These are phyloP conservation scores for Monosporozyma solicola DNA, from an alignment of 805 yeast species.

Conservation along the genomic window DNA sequence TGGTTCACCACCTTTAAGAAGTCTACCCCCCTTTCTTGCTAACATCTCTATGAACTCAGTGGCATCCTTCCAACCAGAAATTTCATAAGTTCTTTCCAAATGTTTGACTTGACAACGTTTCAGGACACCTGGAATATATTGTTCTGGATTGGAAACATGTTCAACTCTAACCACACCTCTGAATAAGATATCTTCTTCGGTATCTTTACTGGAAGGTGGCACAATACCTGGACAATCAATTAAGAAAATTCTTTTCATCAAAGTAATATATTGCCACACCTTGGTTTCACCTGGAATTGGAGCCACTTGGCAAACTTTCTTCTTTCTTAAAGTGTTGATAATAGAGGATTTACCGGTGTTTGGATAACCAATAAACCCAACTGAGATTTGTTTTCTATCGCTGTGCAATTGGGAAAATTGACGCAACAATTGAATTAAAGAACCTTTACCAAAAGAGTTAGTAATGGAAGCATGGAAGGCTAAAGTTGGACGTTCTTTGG, in stretches of 20 bases:
- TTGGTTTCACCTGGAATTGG: slow-evolving; percentile 99
- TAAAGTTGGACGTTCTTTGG: slow-evolving; percentile 85
- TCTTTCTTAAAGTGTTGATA: slow-evolving; percentile 84
- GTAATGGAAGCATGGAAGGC: slow-evolving; percentile 98
- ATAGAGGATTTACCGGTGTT: slow-evolving; percentile 97
- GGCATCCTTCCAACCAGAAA: slow-evolving; percentile 76
- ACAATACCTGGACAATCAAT: slow-evolving; percentile 99
- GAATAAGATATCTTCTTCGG: slow-evolving; percentile 84
- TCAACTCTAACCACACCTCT: slow-evolving; percentile 99
- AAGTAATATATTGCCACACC: slow-evolving; percentile 97
- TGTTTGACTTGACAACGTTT: slow-evolving; percentile 81
- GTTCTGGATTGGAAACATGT: slow-evolving; percentile 91
- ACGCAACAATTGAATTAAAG: slow-evolving; percentile 83
- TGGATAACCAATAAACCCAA: slow-evolving; percentile 96
- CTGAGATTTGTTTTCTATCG: slow-evolving; percentile 93
- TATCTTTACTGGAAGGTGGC: slow-evolving; percentile 85
- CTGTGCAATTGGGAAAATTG: slow-evolving; percentile 86
- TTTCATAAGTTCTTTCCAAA: slow-evolving; percentile 90
- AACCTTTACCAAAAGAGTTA: slow-evolving; percentile 96
- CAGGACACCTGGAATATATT: slow-evolving; percentile 81
- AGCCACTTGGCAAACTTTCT: slow-evolving; percentile 94
- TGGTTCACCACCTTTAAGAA: slow-evolving; percentile 95
- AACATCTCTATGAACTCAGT: slow-evolving; percentile 80
- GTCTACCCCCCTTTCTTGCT: slow-evolving; percentile 88
- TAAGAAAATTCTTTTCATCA: slow-evolving; percentile 90